phyloP scores from a whole-genome alignment of 192 early-diverging fungal genomes.

The Linnemannia schmuckeri region DNA sequence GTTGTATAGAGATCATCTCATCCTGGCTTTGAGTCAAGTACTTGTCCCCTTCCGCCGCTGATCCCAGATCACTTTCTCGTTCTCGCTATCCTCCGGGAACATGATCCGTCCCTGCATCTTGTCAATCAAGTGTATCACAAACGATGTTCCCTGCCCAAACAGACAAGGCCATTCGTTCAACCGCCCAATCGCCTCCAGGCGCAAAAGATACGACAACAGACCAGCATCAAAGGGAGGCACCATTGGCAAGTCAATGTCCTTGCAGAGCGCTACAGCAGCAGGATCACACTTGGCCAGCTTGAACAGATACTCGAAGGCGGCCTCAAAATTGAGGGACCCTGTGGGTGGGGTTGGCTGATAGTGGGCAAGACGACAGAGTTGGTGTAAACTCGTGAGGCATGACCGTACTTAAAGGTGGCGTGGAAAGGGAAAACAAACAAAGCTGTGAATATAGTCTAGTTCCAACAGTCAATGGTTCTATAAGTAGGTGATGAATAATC shows the following conservation, averaged over 20 bases:
- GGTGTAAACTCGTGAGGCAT: background rate
- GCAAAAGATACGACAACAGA: conserved; percentile 30
- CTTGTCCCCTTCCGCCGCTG: conserved; percentile 13
- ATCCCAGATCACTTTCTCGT: conserved; percentile 39
- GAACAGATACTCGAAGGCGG: conserved; percentile 34
- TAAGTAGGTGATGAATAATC: too few species aligned
- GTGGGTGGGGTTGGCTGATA: conserved; percentile 10
- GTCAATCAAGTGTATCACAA: conserved; percentile 32
- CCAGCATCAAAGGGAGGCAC: conserved; percentile 30
- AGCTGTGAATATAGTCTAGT: too few species aligned
- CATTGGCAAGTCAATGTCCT: conserved; percentile 19
- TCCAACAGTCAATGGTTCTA: too few species aligned
- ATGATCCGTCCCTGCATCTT: conserved; percentile 21
- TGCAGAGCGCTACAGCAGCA: conserved; percentile 15
- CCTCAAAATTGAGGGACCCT: conserved; percentile 11
- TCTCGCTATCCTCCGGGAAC: conserved; percentile 11
- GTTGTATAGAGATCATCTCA: too few species aligned
- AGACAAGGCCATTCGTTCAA: conserved; percentile 39
- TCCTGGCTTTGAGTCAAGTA: conserved; percentile 11
- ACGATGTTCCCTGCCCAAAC: conserved; percentile 37
- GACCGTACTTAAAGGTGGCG: conserved; percentile 6
- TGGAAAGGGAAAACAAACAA: background rate
- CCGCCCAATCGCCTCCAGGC: conserved; percentile 26
- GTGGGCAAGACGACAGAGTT: background rate
- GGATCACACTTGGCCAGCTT: conserved; percentile 7